A percentile compares a stretch with the other conserved stretches of the same genome.
Evolutionary conservation across 441 rosid genomes (phyloP).

Genomic region (Euphorbia schlechtendalii): DNA sequence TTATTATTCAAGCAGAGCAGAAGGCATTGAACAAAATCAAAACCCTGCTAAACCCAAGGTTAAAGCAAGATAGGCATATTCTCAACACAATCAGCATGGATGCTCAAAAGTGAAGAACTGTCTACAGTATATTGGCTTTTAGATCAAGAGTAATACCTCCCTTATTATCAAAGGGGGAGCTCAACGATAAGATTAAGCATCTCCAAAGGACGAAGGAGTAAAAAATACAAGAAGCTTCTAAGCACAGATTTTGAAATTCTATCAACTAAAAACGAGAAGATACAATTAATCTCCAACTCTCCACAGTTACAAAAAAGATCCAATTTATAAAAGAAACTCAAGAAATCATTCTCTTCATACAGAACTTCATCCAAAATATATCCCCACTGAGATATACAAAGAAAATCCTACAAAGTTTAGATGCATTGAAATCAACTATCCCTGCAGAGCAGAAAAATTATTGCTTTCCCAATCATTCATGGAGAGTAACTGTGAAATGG

Average conservation of each 20-base stretch:
- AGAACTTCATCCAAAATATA: neutral
- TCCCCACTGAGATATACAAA: neutral
- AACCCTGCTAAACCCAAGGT: neutral
- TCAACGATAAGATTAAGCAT: neutral
- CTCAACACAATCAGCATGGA: neutral
- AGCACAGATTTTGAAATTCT: neutral
- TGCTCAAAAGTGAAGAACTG: neutral
- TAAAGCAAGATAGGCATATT: neutral
- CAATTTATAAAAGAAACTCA: neutral
- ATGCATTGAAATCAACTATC: too few species aligned
- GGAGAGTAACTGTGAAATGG: neutral
- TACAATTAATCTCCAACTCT: neutral
- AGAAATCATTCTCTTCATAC: neutral
- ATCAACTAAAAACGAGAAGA: neutral
- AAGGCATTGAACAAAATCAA: neutral
- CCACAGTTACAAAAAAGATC: neutral
- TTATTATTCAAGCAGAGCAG: neutral
- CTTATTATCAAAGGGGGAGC: neutral
- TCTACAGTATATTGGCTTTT: neutral
- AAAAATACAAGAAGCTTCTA: neutral
- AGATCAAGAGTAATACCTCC: neutral
- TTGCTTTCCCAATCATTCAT: neutral
- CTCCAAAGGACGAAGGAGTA: neutral
- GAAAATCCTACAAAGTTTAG: too few species aligned
- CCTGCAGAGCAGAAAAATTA: too few species aligned